Evolutionary conservation across 345 rosid species (phyloP).

Genomic region (Brassica napus): Da-Ae NC_063448.1:18940001-18940500

Average conservation of each 20-base stretch:
- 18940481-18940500: no score
- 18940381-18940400: not conserved
- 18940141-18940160: not conserved
- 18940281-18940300: not conserved
- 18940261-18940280: not conserved
- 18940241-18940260: not conserved
- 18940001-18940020: slow-evolving; percentile 21
- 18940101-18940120: slow-evolving; percentile 1
- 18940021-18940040: slow-evolving; percentile 25
- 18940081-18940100: not conserved
- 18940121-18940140: not conserved
- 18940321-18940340: not conserved
- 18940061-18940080: not conserved
- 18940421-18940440: not conserved
- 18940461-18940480: no score
- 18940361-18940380: not conserved
- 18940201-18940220: slow-evolving; percentile 19
- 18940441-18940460: no score
- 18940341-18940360: no score
- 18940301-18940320: not conserved
- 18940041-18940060: slow-evolving; percentile 26
- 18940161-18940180: not conserved
- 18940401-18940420: not conserved
- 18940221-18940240: slow-evolving; percentile 24
- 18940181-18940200: not conserved